Conservation (phyloP, 2,329 filamentous ascomycete species). For the Colletotrichum liaoningense region DNA sequence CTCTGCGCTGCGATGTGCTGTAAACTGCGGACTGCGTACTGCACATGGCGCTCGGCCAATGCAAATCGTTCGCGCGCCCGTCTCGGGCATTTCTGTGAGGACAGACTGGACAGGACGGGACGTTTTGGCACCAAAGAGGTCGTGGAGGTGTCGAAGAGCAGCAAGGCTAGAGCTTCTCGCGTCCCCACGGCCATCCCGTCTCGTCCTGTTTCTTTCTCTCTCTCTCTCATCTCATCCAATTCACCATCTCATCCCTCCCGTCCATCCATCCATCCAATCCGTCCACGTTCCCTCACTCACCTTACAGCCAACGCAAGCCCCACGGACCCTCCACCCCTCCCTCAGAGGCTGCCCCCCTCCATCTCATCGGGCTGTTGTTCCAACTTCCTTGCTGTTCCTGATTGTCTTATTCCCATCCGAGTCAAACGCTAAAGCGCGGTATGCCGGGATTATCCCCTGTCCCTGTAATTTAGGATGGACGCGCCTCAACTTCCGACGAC, state of each 20-base stretch:
- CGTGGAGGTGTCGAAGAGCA: not conserved
- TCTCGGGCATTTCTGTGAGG: slow-evolving; percentile 26
- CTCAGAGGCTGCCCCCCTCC: not conserved
- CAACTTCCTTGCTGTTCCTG: slow-evolving; percentile 21
- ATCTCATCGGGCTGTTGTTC: not conserved
- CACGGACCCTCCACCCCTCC: slow-evolving; percentile 1
- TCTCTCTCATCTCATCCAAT: slow-evolving; percentile 2
- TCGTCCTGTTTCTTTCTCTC: not conserved
- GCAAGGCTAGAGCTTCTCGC: not conserved
- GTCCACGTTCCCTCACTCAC: not conserved
- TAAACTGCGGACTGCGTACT: not conserved
- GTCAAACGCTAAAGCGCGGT: slow-evolving; percentile 29
- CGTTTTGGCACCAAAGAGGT: not conserved
- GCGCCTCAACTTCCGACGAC: slow-evolving; percentile 37
- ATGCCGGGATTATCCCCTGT: slow-evolving; percentile 27
- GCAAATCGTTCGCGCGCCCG: slow-evolving; percentile 10
- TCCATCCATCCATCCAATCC: slow-evolving; percentile 9
- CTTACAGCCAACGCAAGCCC: not conserved
- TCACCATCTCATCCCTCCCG: not conserved
- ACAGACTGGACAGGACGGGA: not conserved
- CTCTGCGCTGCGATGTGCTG: slow-evolving; percentile 5
- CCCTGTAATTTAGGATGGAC: slow-evolving; percentile 37
- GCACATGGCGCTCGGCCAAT: not conserved
- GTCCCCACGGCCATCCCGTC: not conserved
- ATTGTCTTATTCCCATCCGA: slow-evolving; percentile 25